Conservation (phyloP, 768 basidiomycete species). For the Pisolithus tinctorius region DNA sequence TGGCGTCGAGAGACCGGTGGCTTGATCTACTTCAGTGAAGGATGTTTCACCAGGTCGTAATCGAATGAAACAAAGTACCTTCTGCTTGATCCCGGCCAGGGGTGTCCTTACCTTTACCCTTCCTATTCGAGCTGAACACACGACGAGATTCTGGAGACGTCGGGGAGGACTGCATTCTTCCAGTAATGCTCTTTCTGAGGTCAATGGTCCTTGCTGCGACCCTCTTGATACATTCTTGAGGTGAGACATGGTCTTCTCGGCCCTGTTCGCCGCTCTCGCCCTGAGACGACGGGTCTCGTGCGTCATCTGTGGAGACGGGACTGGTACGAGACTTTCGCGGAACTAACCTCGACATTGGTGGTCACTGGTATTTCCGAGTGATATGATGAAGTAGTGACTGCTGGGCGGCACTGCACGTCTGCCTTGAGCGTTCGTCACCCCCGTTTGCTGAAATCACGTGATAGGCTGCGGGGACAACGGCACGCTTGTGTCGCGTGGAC, state of each 20-base stretch:
- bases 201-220: slow-evolving; percentile 55
- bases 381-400: too few species aligned
- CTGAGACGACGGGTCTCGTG: slow-evolving; percentile 25
- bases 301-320: slow-evolving; percentile 11
- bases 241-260: slow-evolving; percentile 21
- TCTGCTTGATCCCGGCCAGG: slow-evolving; percentile 17
- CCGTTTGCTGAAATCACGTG: too few species aligned
- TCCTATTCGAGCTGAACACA: slow-evolving; percentile 49
- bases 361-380: too few species aligned
- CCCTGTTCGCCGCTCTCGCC: slow-evolving; percentile 25
- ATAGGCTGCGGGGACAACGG: too few species aligned
- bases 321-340: slow-evolving; percentile 17
- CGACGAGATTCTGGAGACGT: slow-evolving; percentile 39
- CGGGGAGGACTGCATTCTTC: slow-evolving; percentile 27
- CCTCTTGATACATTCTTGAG: slow-evolving; percentile 46
- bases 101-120: slow-evolving; percentile 41
- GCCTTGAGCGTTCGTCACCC: too few species aligned
- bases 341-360: slow-evolving; percentile 19
- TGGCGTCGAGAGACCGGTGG: slow-evolving; percentile 19
- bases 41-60: not conserved
- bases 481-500: too few species aligned
- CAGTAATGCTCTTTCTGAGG: slow-evolving; percentile 53
- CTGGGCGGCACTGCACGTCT: too few species aligned
- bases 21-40: slow-evolving; percentile 8
- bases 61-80: slow-evolving; percentile 27